Conservation (phyloP, 345 rosid species). For the Lumnitzera racemosa region DNA sequence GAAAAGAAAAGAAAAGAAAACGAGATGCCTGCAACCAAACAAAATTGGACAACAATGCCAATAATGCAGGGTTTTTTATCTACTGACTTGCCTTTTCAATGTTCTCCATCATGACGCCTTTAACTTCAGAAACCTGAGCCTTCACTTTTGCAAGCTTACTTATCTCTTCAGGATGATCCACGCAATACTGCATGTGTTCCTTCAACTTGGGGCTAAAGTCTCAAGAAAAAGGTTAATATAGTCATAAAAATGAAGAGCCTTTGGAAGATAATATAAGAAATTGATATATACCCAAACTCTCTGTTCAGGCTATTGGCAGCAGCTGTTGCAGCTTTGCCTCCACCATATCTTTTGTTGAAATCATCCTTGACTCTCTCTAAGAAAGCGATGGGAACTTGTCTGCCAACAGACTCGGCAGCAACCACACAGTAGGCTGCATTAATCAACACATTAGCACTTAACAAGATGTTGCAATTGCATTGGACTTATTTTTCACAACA, state of each 20-base stretch:
- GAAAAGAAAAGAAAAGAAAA: too few species aligned
- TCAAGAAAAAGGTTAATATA: neutral
- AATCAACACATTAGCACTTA: neutral
- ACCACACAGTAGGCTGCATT: conserved; percentile 81
- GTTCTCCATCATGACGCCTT: conserved; percentile 96
- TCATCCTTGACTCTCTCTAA: conserved; percentile 82
- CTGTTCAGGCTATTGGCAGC: conserved; percentile 54
- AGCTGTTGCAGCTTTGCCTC: conserved; percentile 78
- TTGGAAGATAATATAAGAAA: neutral
- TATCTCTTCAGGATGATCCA: conserved; percentile 87
- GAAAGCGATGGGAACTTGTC: conserved; percentile 74
- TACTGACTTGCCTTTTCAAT: conserved; percentile 60
- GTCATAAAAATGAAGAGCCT: neutral
- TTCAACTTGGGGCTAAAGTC: conserved; percentile 60
- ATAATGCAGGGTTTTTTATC: too few species aligned
- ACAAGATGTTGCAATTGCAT: too few species aligned
- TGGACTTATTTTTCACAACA: too few species aligned
- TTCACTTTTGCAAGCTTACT: conserved; percentile 90
- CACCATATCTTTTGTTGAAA: conserved; percentile 66
- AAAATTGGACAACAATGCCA: too few species aligned
- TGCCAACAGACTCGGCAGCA: conserved; percentile 75
- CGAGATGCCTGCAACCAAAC: too few species aligned
- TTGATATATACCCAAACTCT: conserved; percentile 49
- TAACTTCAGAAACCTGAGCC: conserved; percentile 91
- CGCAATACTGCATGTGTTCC: conserved; percentile 86